Conservation (phyloP, 106 monocot genomes). For the Phalaenopsis aphrodite region DNA sequence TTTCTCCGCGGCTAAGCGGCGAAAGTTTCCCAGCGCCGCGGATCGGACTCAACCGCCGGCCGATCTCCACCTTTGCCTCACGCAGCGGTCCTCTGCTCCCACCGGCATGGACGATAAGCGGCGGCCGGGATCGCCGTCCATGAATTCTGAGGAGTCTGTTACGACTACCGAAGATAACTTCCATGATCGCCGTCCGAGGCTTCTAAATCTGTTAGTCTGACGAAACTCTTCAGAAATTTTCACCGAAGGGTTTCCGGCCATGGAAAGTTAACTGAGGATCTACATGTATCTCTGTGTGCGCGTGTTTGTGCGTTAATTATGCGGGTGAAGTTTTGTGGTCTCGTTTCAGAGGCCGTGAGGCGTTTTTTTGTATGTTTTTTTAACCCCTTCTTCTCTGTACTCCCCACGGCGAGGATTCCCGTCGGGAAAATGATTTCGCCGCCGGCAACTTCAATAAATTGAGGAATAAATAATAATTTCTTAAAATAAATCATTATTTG, state of each 20-base stretch:
- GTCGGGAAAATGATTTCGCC: conserved; percentile 15
- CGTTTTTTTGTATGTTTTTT: background rate
- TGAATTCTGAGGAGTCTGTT: conserved; percentile 55
- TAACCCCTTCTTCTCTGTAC: background rate
- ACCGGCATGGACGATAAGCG: conserved; percentile 7
- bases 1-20: conserved; percentile 26
- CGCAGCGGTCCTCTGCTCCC: conserved; percentile 10
- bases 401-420: conserved; percentile 15
- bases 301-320: background rate
- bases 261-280: background rate
- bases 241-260: background rate
- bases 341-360: background rate
- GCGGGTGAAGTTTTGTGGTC: background rate
- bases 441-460: background rate
- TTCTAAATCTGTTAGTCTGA: conserved; percentile 43
- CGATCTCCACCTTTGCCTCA: conserved; percentile 50
- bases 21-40: background rate
- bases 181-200: conserved; percentile 20
- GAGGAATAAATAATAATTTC: background rate
- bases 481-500: no score
- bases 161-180: conserved; percentile 42
- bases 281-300: background rate
- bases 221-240: background rate
- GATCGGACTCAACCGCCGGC: conserved; percentile 6
- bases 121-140: conserved; percentile 51